These are phyloP conservation scores for Calonectria pseudoturangicola DNA, from an alignment of 2,329 filamentous ascomycete species.

Conservation along the genomic window DNA sequence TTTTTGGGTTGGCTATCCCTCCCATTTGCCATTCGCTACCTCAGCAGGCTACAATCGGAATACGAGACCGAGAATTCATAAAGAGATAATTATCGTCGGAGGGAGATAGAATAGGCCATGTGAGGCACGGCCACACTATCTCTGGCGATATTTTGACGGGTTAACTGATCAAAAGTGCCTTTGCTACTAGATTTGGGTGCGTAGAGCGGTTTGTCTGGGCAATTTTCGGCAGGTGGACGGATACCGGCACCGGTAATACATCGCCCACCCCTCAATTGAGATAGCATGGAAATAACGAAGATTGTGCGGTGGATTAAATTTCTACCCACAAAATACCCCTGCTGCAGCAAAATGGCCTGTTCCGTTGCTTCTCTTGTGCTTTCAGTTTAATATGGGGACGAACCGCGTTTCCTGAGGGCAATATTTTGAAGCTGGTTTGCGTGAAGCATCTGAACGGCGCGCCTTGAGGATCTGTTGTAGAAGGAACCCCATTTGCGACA, in stretches of 20 bases:
- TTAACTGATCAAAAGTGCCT: constrained; percentile 30
- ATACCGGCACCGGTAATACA: constrained; percentile 22
- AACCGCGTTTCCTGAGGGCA: background rate
- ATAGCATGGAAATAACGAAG: background rate
- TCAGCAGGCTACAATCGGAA: background rate
- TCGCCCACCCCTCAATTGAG: constrained; percentile 15
- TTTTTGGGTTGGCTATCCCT: background rate
- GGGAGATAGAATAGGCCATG: background rate
- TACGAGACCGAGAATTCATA: no score
- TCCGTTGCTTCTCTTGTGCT: background rate
- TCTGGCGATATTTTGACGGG: background rate
- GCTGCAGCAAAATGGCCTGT: background rate
- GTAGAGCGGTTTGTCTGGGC: background rate
- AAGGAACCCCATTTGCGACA: no score
- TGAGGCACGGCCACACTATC: background rate
- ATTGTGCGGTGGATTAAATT: background rate
- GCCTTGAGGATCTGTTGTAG: no score
- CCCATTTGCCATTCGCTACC: no score
- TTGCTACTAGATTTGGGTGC: background rate
- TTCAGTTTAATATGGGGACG: background rate
- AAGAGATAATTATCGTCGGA: background rate
- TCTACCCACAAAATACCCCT: constrained; percentile 8
- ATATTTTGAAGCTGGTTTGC: no score
- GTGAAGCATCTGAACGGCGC: background rate
- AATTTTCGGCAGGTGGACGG: constrained; percentile 34